Conservation (phyloP, 169 alveolate genomes). For the Eimeria zaria region DNA sequence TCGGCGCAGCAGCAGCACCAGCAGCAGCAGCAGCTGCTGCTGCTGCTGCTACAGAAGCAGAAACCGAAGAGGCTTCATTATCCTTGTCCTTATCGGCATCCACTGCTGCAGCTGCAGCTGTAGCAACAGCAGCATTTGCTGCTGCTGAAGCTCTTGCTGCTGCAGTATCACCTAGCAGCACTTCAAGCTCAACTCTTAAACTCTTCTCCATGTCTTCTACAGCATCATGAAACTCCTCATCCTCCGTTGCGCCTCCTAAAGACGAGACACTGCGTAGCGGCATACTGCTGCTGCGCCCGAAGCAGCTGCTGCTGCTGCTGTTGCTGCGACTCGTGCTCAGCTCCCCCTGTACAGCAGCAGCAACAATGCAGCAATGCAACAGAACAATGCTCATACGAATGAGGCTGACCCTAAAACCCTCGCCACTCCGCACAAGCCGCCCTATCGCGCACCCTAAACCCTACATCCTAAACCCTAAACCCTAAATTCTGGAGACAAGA, state of each 20-base stretch:
- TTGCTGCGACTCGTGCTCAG: no score
- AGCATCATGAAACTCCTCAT: slow-evolving; percentile 88
- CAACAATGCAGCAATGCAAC: not conserved
- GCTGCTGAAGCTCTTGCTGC: slow-evolving; percentile 4
- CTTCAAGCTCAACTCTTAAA: slow-evolving; percentile 80
- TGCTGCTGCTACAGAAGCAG: not conserved
- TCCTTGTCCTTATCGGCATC: no score
- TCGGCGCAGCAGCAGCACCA: not conserved
- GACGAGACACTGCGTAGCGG: not conserved
- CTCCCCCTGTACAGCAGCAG: slow-evolving; percentile 10
- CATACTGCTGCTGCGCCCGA: slow-evolving; percentile 50
- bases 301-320: slow-evolving; percentile 54
- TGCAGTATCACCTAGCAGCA: slow-evolving; percentile 57
- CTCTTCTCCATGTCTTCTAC: slow-evolving; percentile 86
- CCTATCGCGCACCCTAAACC: no score
- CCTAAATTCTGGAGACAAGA: not conserved
- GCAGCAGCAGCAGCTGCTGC: slow-evolving; percentile 1
- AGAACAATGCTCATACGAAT: no score
- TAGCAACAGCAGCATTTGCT: slow-evolving; percentile 2
- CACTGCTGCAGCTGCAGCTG: not conserved
- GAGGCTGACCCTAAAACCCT: no score
- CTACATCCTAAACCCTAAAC: no score
- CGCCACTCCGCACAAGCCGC: no score
- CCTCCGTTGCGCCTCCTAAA: slow-evolving; percentile 82
- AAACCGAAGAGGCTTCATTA: no score